A percentile compares a stretch with the other conserved stretches of the same genome.
Conservation (phyloP, 495 filamentous ascomycete genomes). For the Aspergillus nidulans region DNA sequence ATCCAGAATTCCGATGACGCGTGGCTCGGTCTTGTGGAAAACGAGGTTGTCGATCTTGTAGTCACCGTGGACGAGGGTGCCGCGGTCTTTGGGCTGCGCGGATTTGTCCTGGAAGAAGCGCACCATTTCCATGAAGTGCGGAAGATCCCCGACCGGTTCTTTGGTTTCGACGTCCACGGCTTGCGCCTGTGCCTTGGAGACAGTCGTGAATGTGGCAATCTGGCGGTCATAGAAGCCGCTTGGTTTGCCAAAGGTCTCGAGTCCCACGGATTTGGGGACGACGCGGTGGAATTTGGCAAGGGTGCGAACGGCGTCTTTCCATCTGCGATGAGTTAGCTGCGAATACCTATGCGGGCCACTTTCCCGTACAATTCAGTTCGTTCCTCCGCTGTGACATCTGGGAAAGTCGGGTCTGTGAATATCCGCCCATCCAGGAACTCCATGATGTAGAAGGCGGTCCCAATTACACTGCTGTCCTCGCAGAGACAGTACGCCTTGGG, state of each 20-base stretch:
- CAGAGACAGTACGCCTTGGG: constrained; percentile 83
- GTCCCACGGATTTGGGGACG: constrained; percentile 56
- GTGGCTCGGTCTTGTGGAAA: constrained; percentile 81
- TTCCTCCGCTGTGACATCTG: constrained; percentile 63
- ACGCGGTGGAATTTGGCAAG: constrained; percentile 84
- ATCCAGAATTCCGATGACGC: constrained; percentile 90
- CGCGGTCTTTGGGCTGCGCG: constrained; percentile 71
- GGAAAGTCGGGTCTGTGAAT: constrained; percentile 82
- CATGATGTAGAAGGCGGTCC: constrained; percentile 96
- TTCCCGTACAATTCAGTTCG: constrained; percentile 60
- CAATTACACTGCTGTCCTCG: constrained; percentile 71
- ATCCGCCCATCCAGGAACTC: constrained; percentile 87
- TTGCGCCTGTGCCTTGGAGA: constrained; percentile 72
- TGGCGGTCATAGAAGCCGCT: constrained; percentile 84
- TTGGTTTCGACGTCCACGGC: constrained; percentile 71
- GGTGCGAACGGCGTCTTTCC: constrained; percentile 77
- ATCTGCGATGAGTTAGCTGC: constrained; percentile 42
- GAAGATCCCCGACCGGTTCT: constrained; percentile 72
- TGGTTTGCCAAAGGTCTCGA: constrained; percentile 68
- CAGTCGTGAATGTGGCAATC: constrained; percentile 71
- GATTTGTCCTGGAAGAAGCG: constrained; percentile 63
- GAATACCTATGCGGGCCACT: background rate
- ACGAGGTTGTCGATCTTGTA: constrained; percentile 98
- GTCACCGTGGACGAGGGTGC: constrained; percentile 84
- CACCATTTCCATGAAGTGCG: constrained; percentile 75